Conservation (phyloP, 306 rosid genomes). For the Quercus bicolor region DNA sequence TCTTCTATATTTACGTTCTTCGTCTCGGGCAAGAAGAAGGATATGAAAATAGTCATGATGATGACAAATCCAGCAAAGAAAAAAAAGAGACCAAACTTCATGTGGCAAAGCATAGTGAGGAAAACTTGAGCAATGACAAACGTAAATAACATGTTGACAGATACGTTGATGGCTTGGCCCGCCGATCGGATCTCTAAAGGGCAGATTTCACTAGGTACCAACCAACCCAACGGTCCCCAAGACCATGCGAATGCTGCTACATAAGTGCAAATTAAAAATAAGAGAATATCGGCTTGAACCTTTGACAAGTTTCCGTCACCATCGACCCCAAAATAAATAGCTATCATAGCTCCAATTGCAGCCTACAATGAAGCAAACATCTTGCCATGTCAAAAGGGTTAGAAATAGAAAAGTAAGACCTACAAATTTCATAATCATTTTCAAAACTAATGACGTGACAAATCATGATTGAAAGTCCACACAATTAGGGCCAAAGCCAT, state of each 20-base stretch:
- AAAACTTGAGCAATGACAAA: constrained; percentile 44
- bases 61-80: constrained; percentile 42
- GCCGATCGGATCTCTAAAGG: constrained; percentile 56
- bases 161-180: constrained; percentile 51
- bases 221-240: constrained; percentile 72
- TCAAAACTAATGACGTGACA: too few species aligned
- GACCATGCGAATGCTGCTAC: constrained; percentile 77
- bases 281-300: constrained; percentile 16
- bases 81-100: constrained; percentile 56
- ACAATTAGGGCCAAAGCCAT: too few species aligned
- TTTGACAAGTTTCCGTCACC: constrained; percentile 42
- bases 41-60: constrained; percentile 42
- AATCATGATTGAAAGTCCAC: too few species aligned
- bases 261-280: constrained; percentile 47
- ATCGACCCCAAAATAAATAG: constrained; percentile 22
- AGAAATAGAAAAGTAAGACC: too few species aligned
- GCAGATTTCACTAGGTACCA: constrained; percentile 59
- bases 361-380: neutral
- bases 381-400: too few species aligned
- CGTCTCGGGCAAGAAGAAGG: constrained; percentile 49
- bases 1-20: constrained; percentile 51
- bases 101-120: constrained; percentile 49
- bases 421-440: too few species aligned
- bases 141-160: constrained; percentile 53
- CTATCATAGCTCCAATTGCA: constrained; percentile 34